These are phyloP conservation scores for Suillus discolor DNA, from an alignment of 768 basidiomycete genomes.

Conservation along the genomic window DNA sequence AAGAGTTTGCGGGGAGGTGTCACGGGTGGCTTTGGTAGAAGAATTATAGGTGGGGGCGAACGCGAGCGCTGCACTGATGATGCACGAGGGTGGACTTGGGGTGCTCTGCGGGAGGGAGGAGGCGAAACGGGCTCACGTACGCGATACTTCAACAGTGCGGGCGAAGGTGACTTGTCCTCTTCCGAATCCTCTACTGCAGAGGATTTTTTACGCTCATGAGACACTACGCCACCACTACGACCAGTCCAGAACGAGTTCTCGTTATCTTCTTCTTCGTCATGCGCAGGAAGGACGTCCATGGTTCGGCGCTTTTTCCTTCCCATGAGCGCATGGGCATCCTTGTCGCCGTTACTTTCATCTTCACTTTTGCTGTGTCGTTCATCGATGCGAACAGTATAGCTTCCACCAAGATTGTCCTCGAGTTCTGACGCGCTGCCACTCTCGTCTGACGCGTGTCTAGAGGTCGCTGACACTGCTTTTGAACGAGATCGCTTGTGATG, in stretches of 20 bases:
- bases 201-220: constrained; percentile 25
- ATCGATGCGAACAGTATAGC: constrained; percentile 12
- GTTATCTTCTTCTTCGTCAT: constrained; percentile 58
- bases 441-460: constrained; percentile 43
- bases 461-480: constrained; percentile 46
- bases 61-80: constrained; percentile 24
- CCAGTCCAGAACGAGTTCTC: constrained; percentile 37
- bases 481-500: constrained; percentile 48
- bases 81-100: constrained; percentile 30
- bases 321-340: constrained; percentile 19
- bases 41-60: constrained; percentile 14
- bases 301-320: constrained; percentile 43
- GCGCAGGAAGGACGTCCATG: constrained; percentile 34
- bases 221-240: constrained; percentile 19
- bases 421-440: constrained; percentile 40
- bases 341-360: constrained; percentile 22
- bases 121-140: constrained; percentile 59
- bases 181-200: constrained; percentile 13
- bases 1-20: constrained; percentile 28
- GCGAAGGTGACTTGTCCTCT: constrained; percentile 32
- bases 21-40: constrained; percentile 18
- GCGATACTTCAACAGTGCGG: constrained; percentile 36
- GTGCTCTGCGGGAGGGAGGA: constrained; percentile 62
- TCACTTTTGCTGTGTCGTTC: constrained; percentile 17
- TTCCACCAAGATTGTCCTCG: constrained; percentile 21